Evolutionary conservation across 2,329 filamentous ascomycete genomes (phyloP), one percentile per base, ranked within the genome.

Genomic region (Amauroascus niger): DNA sequence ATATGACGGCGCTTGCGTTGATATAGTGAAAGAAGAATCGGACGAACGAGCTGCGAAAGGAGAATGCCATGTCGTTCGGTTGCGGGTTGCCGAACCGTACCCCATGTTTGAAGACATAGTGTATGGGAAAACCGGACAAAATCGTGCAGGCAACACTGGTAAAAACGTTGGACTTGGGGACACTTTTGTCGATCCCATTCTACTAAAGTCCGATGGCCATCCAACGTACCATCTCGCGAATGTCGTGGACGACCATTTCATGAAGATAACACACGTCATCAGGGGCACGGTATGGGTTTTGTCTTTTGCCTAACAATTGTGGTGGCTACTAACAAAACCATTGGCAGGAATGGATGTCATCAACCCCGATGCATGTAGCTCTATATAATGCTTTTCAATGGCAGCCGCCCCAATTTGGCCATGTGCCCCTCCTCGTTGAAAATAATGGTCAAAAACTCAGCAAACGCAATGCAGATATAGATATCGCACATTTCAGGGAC

Each of bases 221-320:
- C 93, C 93, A 0, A 98, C 94, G 0, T 98, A 98, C 65, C 93
- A 98, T 69, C 84, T 98, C 57, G 93, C 93, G 3, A 98, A 97
- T 64, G 91, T 98, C 7, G 84, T 98, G 3, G 93, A 98, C 65
- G 93, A 98, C 64, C 88, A 96, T 67, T 76, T 86, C 56, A 98
- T 98, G 93, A 74, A 87, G 56, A 94, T 98, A 60, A 96, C 90
- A 0, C 91, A 97, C 69, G 93, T 98, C 13, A 87, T 98, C 55
- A 83, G 93, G 40, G 93, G 91, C 51, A 84, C 86, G 24, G 84
- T 86, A 70, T 63, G 78, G 69, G 2, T 5, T n/a, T 20, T 8
- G 26, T 35, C 4, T 32, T 28, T 41, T 45, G 26, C 39, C n/a
- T 24, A 22, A 37, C n/a, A n/a, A n/a, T n/a, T 44, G 24, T 32